Evolutionary conservation across 2,329 filamentous ascomycete genomes (phyloP), one percentile per base, ranked within the genome.

Genomic region (Fusarium lateritium): DNA sequence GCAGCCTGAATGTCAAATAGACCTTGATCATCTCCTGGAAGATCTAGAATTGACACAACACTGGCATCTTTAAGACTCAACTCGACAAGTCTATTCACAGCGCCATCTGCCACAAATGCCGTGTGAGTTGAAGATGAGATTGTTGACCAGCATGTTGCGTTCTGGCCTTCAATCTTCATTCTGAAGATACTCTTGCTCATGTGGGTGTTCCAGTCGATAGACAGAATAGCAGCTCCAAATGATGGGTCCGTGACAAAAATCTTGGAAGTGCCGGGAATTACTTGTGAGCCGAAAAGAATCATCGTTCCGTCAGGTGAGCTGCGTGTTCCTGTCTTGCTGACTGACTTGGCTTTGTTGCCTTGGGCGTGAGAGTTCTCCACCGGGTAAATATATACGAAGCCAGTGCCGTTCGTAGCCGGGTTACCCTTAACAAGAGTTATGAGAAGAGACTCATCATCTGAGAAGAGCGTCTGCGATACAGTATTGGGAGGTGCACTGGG

Each of bases 371-470:
- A 7, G 13, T 15, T 8, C n/a, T 72, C 43, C 1, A 90, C 81
- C 0, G 82, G 68, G 62, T 88, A 88, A 1, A 82, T 76, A 0
- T 85, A 84, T 13, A 91, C 60, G 69, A 88, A 90, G 0, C 88
- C 88, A 0, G 83, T 86, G 53, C 85, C 88, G 73, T 88, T 88
- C 6, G 76, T 77, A 0, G 79, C 69, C 0, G 85, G 85, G 56
- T 89, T 81, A 2, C 89, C 89, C 76, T 91, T 91, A 40, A 91
- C 87, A 2, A 85, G 88, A 0, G 85, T 82, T 51, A 86, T 82
- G 1, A 91, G 78, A 3, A 77, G 81, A 0, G 74, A 78, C 64
- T 87, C 82, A 53, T 91, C 87, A 0, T 76, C 76, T 1, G 85
- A 87, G 77, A 90, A 91, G 74, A 89, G 86, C 0, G 84, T 80